Conservation (phyloP, 495 filamentous ascomycete species). For the Penicillium egyptiacum region DNA sequence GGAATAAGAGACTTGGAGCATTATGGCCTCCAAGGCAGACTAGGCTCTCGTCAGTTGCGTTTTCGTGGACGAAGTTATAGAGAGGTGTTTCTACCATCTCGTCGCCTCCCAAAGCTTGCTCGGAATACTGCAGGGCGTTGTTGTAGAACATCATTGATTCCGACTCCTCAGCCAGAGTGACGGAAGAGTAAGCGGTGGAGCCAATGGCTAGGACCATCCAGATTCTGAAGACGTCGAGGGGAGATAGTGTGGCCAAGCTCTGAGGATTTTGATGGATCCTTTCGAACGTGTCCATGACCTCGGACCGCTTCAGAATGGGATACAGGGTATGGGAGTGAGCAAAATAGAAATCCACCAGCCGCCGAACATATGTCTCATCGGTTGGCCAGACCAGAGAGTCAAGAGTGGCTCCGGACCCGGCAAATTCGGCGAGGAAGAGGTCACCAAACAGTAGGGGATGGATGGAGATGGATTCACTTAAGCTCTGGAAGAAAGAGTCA, state of each 20-base stretch:
- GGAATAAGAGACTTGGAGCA: constrained; percentile 44
- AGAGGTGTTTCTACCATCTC: constrained; percentile 30
- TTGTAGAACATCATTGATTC: constrained; percentile 38
- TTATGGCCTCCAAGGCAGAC: constrained; percentile 40
- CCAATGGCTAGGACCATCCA: constrained; percentile 47
- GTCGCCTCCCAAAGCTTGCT: constrained; percentile 35
- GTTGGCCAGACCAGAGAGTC: constrained; percentile 20
- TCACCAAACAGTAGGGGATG: constrained; percentile 23
- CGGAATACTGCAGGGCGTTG: constrained; percentile 41
- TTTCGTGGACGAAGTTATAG: background rate
- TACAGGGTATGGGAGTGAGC: constrained; percentile 45
- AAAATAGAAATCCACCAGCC: constrained; percentile 41
- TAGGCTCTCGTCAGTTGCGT: constrained; percentile 5
- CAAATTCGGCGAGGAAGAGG: constrained; percentile 1
- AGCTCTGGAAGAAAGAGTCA: constrained; percentile 17
- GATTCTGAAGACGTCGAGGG: constrained; percentile 36
- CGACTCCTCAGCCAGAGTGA: constrained; percentile 38
- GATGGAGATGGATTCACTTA: constrained; percentile 20
- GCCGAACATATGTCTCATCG: constrained; percentile 28
- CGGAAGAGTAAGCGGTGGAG: constrained; percentile 39
- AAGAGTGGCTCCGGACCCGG: constrained; percentile 16
- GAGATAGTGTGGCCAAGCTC: constrained; percentile 26
- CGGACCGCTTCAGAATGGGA: constrained; percentile 33
- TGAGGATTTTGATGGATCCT: constrained; percentile 30
- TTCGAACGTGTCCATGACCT: constrained; percentile 32